Evolutionary conservation across 108 stramenopile species (phyloP).

Genomic region (Mayamaea pseudoterrestris): DNA sequence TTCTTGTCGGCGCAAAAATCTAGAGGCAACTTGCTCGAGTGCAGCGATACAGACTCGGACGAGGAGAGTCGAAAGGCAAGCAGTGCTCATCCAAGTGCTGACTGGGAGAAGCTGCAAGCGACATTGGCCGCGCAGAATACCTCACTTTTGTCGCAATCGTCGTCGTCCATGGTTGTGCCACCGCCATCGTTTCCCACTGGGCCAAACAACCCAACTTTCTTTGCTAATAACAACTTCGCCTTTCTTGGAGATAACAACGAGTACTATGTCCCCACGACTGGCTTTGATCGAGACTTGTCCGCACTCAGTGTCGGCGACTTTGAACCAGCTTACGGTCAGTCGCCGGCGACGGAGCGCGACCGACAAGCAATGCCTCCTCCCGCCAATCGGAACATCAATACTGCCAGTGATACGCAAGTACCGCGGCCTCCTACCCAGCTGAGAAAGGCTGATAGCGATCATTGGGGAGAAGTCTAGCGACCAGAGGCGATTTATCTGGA

Average conservation of each 20-base stretch:
- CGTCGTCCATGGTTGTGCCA: background rate
- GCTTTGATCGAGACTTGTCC: slow-evolving; percentile 19
- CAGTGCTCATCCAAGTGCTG: slow-evolving; percentile 14
- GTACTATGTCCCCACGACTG: slow-evolving; percentile 18
- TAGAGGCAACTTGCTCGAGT: slow-evolving; percentile 27
- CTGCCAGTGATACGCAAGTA: background rate
- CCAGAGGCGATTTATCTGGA: slow-evolving; percentile 1
- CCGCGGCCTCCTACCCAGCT: background rate
- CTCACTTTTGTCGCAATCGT: background rate
- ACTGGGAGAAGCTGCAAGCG: slow-evolving; percentile 32
- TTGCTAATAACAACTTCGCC: too few relatives aligned
- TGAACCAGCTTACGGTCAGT: background rate
- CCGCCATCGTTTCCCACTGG: background rate
- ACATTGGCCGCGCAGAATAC: slow-evolving; percentile 9
- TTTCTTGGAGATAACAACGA: too few relatives aligned
- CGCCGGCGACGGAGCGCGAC: background rate
- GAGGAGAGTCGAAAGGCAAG: slow-evolving; percentile 8
- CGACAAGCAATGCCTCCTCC: background rate
- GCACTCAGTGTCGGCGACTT: slow-evolving; percentile 18
- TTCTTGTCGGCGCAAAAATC: slow-evolving; percentile 21
- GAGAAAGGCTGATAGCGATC: background rate
- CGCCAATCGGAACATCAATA: background rate
- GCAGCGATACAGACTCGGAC: slow-evolving; percentile 43
- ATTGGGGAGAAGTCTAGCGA: background rate
- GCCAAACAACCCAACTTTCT: slow-evolving; percentile 5